phyloP scores from a whole-genome alignment of 2,329 filamentous ascomycete genomes.

The Pyrenochaeta sp. region DNA sequence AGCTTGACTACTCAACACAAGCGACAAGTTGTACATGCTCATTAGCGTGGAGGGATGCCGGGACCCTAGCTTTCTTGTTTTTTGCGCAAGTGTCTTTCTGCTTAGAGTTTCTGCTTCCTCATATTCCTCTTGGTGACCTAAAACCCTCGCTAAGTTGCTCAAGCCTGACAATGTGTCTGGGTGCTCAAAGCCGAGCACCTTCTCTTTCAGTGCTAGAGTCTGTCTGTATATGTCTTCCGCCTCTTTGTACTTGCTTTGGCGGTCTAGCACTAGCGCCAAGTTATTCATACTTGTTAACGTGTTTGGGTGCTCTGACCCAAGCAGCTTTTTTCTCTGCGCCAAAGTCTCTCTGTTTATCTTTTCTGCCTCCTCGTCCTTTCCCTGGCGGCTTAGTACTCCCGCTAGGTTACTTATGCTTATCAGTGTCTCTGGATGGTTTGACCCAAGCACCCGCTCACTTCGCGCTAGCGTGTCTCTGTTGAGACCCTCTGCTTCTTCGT shows the following conservation, averaged over 20 bases:
- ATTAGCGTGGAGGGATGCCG: background rate
- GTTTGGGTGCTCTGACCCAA: background rate
- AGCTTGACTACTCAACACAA: background rate
- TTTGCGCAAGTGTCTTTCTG: background rate
- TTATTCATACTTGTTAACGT: constrained; percentile 3
- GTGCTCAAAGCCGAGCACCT: background rate
- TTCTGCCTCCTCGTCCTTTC: constrained; percentile 1
- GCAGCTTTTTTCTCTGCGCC: background rate
- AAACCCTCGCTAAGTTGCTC: background rate
- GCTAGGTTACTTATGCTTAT: constrained; percentile 1
- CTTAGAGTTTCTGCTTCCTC: background rate
- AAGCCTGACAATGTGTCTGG: background rate
- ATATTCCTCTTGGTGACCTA: background rate
- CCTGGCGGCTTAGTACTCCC: background rate
- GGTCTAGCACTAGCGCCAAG: background rate
- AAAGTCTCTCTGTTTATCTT: constrained; percentile 1
- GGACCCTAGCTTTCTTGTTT: background rate
- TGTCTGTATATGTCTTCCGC: background rate
- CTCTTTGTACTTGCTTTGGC: background rate
- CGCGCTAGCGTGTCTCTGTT: background rate
- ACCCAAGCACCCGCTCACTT: background rate
- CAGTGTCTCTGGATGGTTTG: background rate
- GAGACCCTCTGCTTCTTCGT: background rate
- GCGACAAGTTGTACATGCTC: constrained; percentile 6
- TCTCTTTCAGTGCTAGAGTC: background rate